phyloP scores from a whole-genome alignment of 495 filamentous ascomycete species.

The Podospora conica region DNA sequence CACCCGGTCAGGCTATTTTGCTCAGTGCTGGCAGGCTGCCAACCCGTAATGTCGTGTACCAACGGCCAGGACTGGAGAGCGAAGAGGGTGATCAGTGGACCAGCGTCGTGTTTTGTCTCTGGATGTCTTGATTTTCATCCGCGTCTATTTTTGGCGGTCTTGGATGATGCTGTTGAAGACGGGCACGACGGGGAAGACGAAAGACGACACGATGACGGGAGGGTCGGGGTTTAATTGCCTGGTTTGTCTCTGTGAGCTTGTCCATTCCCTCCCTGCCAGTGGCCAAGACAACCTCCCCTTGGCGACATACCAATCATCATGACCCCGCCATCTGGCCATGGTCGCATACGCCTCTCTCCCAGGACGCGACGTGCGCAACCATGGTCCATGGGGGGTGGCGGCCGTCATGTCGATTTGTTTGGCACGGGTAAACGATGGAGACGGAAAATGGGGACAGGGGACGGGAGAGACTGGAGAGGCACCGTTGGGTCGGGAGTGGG shows the following conservation, averaged over 20 bases:
- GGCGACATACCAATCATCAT: too few relatives aligned
- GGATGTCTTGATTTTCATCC: not conserved
- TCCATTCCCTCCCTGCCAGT: not conserved
- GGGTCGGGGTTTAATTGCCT: not conserved
- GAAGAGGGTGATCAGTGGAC: not conserved
- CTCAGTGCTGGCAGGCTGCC: not conserved
- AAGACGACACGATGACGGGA: too few relatives aligned
- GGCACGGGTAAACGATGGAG: not conserved
- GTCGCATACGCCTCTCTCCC: not conserved
- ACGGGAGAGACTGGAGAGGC: too few relatives aligned
- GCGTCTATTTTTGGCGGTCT: not conserved
- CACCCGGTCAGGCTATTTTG: not conserved
- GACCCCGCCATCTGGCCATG: not conserved
- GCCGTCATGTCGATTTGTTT: not conserved
- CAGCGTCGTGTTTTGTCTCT: not conserved
- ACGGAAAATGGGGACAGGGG: not conserved
- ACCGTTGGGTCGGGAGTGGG: not conserved
- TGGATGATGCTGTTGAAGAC: not conserved
- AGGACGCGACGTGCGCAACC: not conserved
- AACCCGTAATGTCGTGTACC: not conserved
- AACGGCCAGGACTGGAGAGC: not conserved
- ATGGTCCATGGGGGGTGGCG: too few relatives aligned
- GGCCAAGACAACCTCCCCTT: not conserved
- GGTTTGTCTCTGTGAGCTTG: not conserved
- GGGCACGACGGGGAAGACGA: not conserved